Evolutionary conservation across 2,329 filamentous ascomycete genomes (phyloP), one percentile per base, ranked within the genome.

Genomic region (Dactylellina drechsleri): DNA sequence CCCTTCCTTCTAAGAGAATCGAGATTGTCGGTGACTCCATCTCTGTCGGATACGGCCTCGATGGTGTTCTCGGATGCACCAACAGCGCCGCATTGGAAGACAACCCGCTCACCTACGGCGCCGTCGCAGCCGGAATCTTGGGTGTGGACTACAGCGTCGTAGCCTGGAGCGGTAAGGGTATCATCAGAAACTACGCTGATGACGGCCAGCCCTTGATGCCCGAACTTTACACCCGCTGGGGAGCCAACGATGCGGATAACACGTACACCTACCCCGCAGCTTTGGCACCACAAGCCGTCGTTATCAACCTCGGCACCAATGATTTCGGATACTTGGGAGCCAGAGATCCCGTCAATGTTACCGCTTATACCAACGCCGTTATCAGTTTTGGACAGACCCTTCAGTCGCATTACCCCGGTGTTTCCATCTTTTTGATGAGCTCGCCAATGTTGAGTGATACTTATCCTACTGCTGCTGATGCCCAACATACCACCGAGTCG

Each of bases 1-100:
- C 72, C 6, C 72, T 70, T 0, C 79, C 80, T 2, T 78, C 77
- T 8, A 82, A 81, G 23, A 81, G 81, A 67, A 84, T 84, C 47
- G 83, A 84, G 74, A 78, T 84, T 53, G 83, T 84, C 28, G 83
- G 83, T 7, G 83, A 84, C 78, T 84, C 83, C 23, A 84, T 84
- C 76, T 82, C 80, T 1, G 83, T 83, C 2, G 83, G 83, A 2
- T 84, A 84, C 71, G 83, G 83, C 1, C 80, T 84, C 13, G 83
- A 83, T 64, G 83, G 82, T 47, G 78, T 78, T 4, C 76, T 80
- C 16, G 83, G 83, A 8, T 84, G 83, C 77, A 79, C 79, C 2
- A 82, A 84, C 78, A 80, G 79, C 1, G 82, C 83, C 2, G 78
- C 79, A 4, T 66, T 83, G 1, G 81, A 84, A 71, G 79, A 84